phyloP scores from a whole-genome alignment of 345 rosid genomes.

The Arabidopsis suecica region DNA sequence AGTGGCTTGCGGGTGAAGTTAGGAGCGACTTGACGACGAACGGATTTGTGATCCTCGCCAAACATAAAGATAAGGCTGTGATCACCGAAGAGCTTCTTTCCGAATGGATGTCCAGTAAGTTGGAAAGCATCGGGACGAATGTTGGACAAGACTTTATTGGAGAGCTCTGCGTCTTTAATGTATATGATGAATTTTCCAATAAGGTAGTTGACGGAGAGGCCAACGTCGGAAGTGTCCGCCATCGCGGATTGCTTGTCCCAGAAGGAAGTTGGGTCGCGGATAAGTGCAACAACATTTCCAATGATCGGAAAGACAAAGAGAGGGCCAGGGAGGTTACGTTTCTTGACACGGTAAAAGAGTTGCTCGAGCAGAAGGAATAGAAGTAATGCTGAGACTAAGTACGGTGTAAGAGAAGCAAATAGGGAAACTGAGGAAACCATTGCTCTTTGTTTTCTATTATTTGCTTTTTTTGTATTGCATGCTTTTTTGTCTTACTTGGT shows the following conservation, averaged over 20 bases:
- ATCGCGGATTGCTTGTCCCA: constrained; percentile 62
- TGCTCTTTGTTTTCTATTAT: background rate
- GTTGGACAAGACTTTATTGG: constrained; percentile 67
- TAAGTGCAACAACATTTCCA: constrained; percentile 59
- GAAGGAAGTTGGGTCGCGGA: constrained; percentile 63
- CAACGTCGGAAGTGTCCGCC: constrained; percentile 44
- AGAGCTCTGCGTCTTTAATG: constrained; percentile 63
- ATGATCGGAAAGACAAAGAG: constrained; percentile 60
- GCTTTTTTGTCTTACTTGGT: too few species aligned
- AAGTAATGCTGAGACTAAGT: constrained; percentile 39
- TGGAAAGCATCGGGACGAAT: constrained; percentile 78
- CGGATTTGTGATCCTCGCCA: constrained; percentile 79
- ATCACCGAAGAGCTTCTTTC: constrained; percentile 78
- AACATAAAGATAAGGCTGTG: constrained; percentile 78
- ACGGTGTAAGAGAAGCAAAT: constrained; percentile 35
- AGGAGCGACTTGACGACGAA: constrained; percentile 78
- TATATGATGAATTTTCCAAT: constrained; percentile 70
- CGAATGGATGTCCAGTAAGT: constrained; percentile 79
- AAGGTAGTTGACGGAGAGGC: constrained; percentile 68
- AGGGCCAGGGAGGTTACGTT: constrained; percentile 68
- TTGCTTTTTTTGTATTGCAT: too few species aligned
- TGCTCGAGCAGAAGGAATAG: constrained; percentile 58
- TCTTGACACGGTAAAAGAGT: constrained; percentile 60
- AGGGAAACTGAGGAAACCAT: constrained; percentile 14
- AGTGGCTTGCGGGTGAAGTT: constrained; percentile 76